Percentiles rank a stretch among this genome's conserved stretches.
These are phyloP conservation scores for Incumbomyces delicatus DNA, from an alignment of 2,329 filamentous ascomycete genomes.

Conservation along the genomic window DNA sequence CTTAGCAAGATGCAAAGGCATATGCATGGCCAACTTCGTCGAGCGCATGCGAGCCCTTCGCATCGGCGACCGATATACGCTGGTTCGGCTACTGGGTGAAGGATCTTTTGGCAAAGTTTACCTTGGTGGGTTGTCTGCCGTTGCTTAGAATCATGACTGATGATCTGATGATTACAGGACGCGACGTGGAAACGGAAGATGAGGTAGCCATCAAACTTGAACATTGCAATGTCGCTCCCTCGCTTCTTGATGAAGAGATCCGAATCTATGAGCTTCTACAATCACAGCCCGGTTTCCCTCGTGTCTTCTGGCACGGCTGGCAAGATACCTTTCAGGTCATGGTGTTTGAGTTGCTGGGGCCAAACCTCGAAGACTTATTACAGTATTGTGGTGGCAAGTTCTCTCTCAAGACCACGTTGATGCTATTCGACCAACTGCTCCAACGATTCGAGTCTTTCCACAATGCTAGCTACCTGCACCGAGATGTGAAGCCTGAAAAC, in stretches of 20 bases:
- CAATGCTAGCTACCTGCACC: slow-evolving; percentile 19
- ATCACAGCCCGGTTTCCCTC: slow-evolving; percentile 15
- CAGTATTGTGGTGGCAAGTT: slow-evolving; percentile 22
- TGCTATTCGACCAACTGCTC: slow-evolving; percentile 24
- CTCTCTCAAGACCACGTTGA: slow-evolving; percentile 25
- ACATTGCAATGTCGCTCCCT: slow-evolving; percentile 13
- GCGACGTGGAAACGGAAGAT: slow-evolving; percentile 13
- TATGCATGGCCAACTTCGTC: slow-evolving; percentile 2
- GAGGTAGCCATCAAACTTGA: slow-evolving; percentile 22
- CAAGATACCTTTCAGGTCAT: slow-evolving; percentile 13
- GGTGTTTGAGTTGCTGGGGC: slow-evolving; percentile 20
- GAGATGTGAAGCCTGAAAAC: slow-evolving; percentile 25
- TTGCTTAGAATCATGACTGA: neutral
- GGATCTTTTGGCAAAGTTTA: slow-evolving; percentile 5
- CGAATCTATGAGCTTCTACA: slow-evolving; percentile 12
- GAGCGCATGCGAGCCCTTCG: slow-evolving; percentile 3
- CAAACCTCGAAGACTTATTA: slow-evolving; percentile 25
- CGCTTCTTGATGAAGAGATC: slow-evolving; percentile 14
- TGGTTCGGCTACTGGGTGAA: slow-evolving; percentile 3
- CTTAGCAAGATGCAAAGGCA: neutral
- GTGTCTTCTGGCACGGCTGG: slow-evolving; percentile 11
- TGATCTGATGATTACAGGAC: slow-evolving; percentile 8
- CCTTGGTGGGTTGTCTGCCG: neutral
- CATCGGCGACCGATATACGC: slow-evolving; percentile 3
- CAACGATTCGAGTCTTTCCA: slow-evolving; percentile 22